Evolutionary conservation across 306 rosid species (phyloP).

Genomic region (Citrullus mucosospermus): DNA sequence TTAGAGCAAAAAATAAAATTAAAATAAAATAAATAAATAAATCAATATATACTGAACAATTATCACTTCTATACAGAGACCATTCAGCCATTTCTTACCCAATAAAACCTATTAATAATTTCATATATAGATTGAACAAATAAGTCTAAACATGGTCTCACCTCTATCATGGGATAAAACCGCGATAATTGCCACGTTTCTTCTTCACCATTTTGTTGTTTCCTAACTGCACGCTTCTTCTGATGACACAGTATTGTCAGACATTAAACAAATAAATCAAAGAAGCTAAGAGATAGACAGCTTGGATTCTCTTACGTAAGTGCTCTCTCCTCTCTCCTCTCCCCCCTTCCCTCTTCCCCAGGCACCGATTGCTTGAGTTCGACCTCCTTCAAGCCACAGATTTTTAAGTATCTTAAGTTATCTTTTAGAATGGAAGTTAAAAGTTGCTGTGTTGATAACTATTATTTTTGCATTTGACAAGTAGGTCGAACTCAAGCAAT

Average conservation of each 20-base stretch:
- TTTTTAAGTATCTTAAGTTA: too few species aligned
- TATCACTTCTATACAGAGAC: background rate
- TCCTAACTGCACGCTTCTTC: slow-evolving; percentile 80
- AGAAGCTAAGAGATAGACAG: background rate
- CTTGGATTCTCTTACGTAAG: too few species aligned
- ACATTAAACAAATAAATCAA: slow-evolving; percentile 1
- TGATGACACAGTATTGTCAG: slow-evolving; percentile 32
- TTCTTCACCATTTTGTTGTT: slow-evolving; percentile 67
- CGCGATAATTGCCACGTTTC: slow-evolving; percentile 83
- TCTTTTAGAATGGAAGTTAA: too few species aligned
- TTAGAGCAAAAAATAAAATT: background rate
- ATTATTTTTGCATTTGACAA: too few species aligned
- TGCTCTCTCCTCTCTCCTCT: too few species aligned
- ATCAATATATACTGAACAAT: background rate
- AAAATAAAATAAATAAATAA: background rate
- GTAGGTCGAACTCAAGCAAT: too few species aligned
- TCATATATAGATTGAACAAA: background rate
- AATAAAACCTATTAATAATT: background rate
- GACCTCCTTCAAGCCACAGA: too few species aligned
- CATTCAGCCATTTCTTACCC: background rate
- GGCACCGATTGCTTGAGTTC: too few species aligned
- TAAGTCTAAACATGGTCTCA: slow-evolving; percentile 11
- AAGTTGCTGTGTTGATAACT: too few species aligned
- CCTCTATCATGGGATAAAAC: slow-evolving; percentile 94
- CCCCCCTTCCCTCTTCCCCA: too few species aligned